Evolutionary conservation across 352 stramenopile species (phyloP), one percentile per base, ranked within the genome.

Genomic region (Globisporangium yorkense): DNA sequence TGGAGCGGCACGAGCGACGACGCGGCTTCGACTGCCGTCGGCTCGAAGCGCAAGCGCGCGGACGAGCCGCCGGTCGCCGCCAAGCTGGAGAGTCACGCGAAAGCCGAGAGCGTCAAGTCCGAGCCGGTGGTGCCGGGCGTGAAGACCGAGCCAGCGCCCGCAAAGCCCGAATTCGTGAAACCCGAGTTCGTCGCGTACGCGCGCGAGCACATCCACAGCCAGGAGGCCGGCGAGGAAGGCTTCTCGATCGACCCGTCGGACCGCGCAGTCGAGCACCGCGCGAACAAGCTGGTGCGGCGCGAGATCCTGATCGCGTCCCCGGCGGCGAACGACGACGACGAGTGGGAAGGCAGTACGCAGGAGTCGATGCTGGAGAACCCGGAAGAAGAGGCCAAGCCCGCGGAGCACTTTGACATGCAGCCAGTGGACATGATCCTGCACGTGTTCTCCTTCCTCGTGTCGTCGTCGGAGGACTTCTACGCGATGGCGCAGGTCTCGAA

Each of bases 391-490:
- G 55, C 67, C 21, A 73, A 76, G 21, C 71, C 75, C 3, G 67
- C 76, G 5, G 80, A 91, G 57, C 81, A 91, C 60, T 89, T 94
- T 64, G 84, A 94, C 59, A 67, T 92, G 65, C 84, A 94, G 68
- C 84, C 84, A 5, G 78, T 91, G 31, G 84, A 94, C 57, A 94
- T 94, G 62, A 94, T 94, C 33, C 72, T 94, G 31, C 82, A 94
- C 66, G 79, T 94, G 16, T 92, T 94, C 62, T 88, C 82, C 15
- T 94, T 93, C 65, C 57, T 94, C 40, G 79, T 94, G 15, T 86
- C 77, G 4, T 67, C 80, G 4, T 67, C 80, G 10, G 79, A 87
- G 8, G 82, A 94, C 57, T 71, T 92, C 57, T 55, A 74, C 18
- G 79, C 67, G 51, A 90, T 92, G 82, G 66, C 74, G 18, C 72